Conservation (phyloP, 768 basidiomycete species). For the Tricholoma hemisulphureum region DNA sequence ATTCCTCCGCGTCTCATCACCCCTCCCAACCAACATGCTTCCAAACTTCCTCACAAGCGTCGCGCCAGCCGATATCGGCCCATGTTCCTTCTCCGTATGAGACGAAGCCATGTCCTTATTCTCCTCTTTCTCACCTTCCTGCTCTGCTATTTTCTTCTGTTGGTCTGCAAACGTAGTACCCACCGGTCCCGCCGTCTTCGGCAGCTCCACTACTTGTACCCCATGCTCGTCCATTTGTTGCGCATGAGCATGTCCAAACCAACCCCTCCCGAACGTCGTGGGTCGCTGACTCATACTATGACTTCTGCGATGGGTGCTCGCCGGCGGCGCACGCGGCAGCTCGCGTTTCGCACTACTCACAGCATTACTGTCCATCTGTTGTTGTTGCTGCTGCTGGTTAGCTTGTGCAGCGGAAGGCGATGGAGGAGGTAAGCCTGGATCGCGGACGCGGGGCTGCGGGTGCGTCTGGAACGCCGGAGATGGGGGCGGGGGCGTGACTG, state of each 20-base stretch:
- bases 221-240: slow-evolving; percentile 44
- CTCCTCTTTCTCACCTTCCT: slow-evolving; percentile 31
- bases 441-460: slow-evolving; percentile 63
- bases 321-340: slow-evolving; percentile 68
- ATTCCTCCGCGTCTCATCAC: slow-evolving; percentile 42
- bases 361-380: slow-evolving; percentile 11
- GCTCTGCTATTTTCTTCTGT: slow-evolving; percentile 31
- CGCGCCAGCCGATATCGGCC: slow-evolving; percentile 55
- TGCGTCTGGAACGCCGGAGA: slow-evolving; percentile 52
- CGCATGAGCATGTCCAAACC: slow-evolving; percentile 49
- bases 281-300: slow-evolving; percentile 83
- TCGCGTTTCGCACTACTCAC: slow-evolving; percentile 21
- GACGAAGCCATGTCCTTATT: slow-evolving; percentile 26
- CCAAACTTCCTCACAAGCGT: slow-evolving; percentile 80
- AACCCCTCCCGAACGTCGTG: slow-evolving; percentile 45
- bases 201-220: slow-evolving; percentile 34
- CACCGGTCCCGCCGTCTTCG: slow-evolving; percentile 69
- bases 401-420: slow-evolving; percentile 33
- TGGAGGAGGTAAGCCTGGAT: slow-evolving; percentile 54
- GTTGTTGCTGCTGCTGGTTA: slow-evolving; percentile 14
- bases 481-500: slow-evolving; percentile 59
- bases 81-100: slow-evolving; percentile 26
- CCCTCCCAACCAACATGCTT: slow-evolving; percentile 55
- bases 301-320: slow-evolving; percentile 76
- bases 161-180: slow-evolving; percentile 51